Conservation (phyloP, 176 grass and related monocot species). For the Secale cereale region DNA sequence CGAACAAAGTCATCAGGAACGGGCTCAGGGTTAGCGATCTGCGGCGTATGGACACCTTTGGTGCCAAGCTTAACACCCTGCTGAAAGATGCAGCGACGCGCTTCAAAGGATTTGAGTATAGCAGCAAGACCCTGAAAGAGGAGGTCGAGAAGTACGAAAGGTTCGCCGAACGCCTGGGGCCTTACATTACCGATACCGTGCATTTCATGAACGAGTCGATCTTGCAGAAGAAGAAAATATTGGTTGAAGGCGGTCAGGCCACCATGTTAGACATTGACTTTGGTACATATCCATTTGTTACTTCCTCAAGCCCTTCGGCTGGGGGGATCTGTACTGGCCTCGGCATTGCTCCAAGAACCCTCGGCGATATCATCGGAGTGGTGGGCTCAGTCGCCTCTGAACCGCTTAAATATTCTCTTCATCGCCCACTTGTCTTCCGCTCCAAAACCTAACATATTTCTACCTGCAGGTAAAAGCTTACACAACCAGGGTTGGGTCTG, state of each 20-base stretch:
- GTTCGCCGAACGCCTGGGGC: constrained; percentile 64
- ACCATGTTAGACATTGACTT: constrained; percentile 99
- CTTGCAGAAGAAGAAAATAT: constrained; percentile 76
- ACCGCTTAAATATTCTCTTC: background rate
- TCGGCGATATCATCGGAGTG: constrained; percentile 88
- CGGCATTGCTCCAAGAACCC: constrained; percentile 66
- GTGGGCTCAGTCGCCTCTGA: constrained; percentile 36
- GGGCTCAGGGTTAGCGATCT: constrained; percentile 80
- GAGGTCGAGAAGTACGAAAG: constrained; percentile 77
- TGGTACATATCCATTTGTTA: constrained; percentile 93
- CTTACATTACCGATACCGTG: constrained; percentile 76
- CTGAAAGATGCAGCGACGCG: constrained; percentile 59
- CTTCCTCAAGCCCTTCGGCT: constrained; percentile 87
- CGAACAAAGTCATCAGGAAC: constrained; percentile 73
- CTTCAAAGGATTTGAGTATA: constrained; percentile 73
- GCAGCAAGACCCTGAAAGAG: constrained; percentile 49
- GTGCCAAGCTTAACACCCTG: constrained; percentile 60
- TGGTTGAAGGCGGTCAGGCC: constrained; percentile 95
- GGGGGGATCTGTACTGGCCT: constrained; percentile 93
- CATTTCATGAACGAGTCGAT: constrained; percentile 77
- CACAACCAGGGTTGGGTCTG: constrained; percentile 88
- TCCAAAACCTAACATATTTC: background rate
- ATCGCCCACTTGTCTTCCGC: background rate
- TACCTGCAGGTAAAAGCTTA: constrained; percentile 81
- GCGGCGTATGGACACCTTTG: constrained; percentile 71